Evolutionary conservation across 768 basidiomycete genomes (phyloP).

Genomic region (Kwoniella shandongensis): DNA sequence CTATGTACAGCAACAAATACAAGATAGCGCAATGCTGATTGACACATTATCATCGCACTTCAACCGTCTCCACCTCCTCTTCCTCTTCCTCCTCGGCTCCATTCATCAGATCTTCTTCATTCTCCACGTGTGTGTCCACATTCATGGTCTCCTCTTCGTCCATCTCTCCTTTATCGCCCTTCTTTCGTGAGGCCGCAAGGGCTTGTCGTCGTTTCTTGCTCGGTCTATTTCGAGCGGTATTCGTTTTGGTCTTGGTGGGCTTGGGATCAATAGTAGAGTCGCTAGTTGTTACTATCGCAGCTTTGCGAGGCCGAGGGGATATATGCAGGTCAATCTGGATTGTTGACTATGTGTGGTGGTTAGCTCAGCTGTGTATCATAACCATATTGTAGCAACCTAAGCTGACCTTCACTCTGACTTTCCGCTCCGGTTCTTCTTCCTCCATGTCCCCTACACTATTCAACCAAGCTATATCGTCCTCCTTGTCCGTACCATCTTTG

Average conservation of each 20-base stretch:
- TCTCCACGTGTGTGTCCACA: constrained; percentile 1
- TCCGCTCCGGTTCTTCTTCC: constrained; percentile 26
- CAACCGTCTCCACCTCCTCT: constrained; percentile 21
- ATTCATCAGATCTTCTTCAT: constrained; percentile 2
- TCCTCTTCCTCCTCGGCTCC: constrained; percentile 6
- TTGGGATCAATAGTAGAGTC: background rate
- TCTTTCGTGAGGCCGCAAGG: constrained; percentile 6
- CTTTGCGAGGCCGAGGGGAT: constrained; percentile 4
- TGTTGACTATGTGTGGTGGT: constrained; percentile 15
- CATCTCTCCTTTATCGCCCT: background rate
- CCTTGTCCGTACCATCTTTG: constrained; percentile 8
- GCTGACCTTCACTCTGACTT: constrained; percentile 36
- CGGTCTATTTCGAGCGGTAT: constrained; percentile 20
- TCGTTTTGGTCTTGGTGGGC: background rate
- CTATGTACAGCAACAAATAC: too few species aligned
- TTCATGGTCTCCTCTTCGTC: constrained; percentile 32
- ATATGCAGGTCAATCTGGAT: constrained; percentile 33
- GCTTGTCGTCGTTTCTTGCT: constrained; percentile 22
- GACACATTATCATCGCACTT: constrained; percentile 5
- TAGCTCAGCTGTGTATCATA: background rate
- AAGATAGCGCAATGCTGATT: too few species aligned
- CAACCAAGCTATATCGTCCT: constrained; percentile 20
- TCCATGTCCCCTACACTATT: constrained; percentile 32
- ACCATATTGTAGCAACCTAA: background rate
- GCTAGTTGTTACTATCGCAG: background rate